Evolutionary conservation across 2,329 filamentous ascomycete species (phyloP), one percentile per base, ranked within the genome.

Genomic region (Claviceps monticola): DNA sequence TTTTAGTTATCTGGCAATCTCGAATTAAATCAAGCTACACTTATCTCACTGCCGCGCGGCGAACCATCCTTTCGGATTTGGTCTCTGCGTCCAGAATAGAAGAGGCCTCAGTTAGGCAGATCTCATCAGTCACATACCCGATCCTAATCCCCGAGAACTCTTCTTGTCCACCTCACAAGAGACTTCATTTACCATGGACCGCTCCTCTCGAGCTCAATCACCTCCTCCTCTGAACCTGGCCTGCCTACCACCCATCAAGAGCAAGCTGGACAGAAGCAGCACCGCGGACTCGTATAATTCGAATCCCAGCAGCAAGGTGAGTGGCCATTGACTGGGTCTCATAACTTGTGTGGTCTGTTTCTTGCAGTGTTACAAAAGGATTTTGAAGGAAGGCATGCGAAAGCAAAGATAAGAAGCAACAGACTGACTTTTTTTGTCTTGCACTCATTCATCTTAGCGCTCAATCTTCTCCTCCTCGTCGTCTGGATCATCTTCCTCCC

Each of bases 381-480:
- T 4, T 6, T 6, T 6, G 6, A 6, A 23, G 13, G 2, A 11
- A 14, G 39, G 23, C 19, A 43, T 21, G 19, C 17, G 21, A 23
- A n/a, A 43, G 5, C 5, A 43, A 14, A 8, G 16, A 16, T 8
- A n/a, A 17, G 7, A 41, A 9, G 17, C 13, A 34, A 7, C n/a
- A 38, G n/a, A 52, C 58, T 64, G 51, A 64, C 56, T 55, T 50
- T 43, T 21, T 49, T 14, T 48, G 13, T 19, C 26, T 11, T 9
- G 8, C 5, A 4, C 11, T 11, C 45, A 4, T n/a, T 11, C 45
- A 14, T 21, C 57, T 34, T 34, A 61, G 57, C 61, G 60, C 21
- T 61, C 62, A 37, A 55, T 58, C 49, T 65, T 64, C 39, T 64
- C 59, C 50, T 62, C 63, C 57, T 57, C 63, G 19, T 59, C 61